Evolutionary conservation across 2,329 filamentous ascomycete genomes (phyloP).

Genomic region (Colletotrichum plurivorum): DNA sequence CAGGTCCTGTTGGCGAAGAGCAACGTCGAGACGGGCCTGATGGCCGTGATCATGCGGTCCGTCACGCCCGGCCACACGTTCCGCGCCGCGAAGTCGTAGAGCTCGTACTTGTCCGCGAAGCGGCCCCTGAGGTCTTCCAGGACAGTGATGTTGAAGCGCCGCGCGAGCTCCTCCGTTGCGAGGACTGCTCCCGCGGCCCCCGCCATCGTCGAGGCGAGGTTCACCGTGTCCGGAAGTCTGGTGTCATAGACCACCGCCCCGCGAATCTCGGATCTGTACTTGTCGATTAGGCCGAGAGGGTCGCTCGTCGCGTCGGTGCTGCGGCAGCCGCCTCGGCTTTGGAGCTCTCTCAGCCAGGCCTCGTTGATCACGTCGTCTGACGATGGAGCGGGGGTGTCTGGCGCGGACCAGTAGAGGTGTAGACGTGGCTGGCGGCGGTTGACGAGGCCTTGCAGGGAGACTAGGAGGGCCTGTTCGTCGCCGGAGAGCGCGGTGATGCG

Average conservation of each 20-base stretch:
- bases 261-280: conserved; percentile 17
- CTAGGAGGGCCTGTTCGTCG: conserved; percentile 8
- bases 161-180: conserved; percentile 18
- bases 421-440: conserved; percentile 16
- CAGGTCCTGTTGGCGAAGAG: conserved; percentile 23
- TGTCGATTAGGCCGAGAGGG: conserved; percentile 11
- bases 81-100: conserved; percentile 12
- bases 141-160: conserved; percentile 12
- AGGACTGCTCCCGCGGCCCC: conserved; percentile 2
- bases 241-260: conserved; percentile 22
- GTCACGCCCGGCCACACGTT: conserved; percentile 18
- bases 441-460: conserved; percentile 21
- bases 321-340: background rate
- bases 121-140: conserved; percentile 19
- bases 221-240: conserved; percentile 22
- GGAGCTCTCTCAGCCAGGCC: conserved; percentile 13
- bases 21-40: conserved; percentile 2
- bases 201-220: conserved; percentile 16
- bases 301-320: background rate
- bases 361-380: conserved; percentile 19
- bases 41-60: conserved; percentile 19
- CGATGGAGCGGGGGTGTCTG: background rate
- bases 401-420: conserved; percentile 14
- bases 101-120: conserved; percentile 17
- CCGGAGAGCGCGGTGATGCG: conserved; percentile 7